Percentiles rank a stretch among this genome's conserved stretches.
phyloP scores from a whole-genome alignment of 257 asterid species.

The Anisodus acutangulus region DNA sequence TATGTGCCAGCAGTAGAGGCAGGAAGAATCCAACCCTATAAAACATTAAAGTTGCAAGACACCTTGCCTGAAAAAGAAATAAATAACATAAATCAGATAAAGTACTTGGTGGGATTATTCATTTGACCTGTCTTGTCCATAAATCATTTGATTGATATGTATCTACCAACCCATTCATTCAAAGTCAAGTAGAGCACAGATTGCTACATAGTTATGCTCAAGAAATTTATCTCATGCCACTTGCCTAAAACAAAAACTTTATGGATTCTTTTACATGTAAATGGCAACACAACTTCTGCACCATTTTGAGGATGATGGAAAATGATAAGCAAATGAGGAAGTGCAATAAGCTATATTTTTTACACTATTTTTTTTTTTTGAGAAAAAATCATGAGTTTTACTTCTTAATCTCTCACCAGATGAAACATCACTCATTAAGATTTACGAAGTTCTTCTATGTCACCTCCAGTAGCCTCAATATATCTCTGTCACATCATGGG shows the following conservation, averaged over 20 bases:
- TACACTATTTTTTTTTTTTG: neutral
- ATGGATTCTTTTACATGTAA: neutral
- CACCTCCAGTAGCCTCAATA: neutral
- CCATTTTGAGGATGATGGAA: neutral
- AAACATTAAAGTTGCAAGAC: neutral
- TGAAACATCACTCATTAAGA: neutral
- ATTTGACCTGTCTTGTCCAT: neutral
- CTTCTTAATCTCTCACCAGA: neutral
- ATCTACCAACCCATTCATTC: neutral
- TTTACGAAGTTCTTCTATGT: neutral
- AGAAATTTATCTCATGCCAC: neutral
- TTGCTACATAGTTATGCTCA: neutral
- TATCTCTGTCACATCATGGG: neutral
- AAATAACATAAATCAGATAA: neutral
- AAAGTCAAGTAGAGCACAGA: neutral
- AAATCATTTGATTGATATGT: neutral
- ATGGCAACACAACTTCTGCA: neutral
- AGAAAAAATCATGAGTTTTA: too few species aligned
- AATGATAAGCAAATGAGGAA: neutral
- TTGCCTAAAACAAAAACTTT: neutral
- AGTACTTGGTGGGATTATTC: neutral
- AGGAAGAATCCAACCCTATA: neutral
- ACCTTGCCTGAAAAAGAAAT: neutral
- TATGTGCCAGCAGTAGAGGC: neutral
- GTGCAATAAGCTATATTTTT: neutral